A percentile compares a stretch with the other conserved stretches of the same genome.
These are phyloP conservation scores for Teratosphaeria viscida DNA, from an alignment of 2,329 filamentous ascomycete genomes.

Conservation along the genomic window DNA sequence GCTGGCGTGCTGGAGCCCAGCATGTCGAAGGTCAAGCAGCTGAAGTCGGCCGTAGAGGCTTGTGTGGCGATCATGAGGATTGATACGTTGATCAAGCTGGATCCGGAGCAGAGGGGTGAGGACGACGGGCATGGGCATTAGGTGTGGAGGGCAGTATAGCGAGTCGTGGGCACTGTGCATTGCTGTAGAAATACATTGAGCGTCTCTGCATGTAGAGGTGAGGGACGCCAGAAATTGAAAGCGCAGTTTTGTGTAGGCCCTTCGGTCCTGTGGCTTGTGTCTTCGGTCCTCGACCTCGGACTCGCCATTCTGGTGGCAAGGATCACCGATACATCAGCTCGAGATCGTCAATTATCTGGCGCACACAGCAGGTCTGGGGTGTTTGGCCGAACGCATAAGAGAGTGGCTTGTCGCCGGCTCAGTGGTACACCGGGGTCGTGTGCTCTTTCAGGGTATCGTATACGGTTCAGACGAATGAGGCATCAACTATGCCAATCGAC, in stretches of 20 bases:
- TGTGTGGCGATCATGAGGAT: constrained; percentile 99
- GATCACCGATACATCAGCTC: too few relatives aligned
- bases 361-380: too few relatives aligned
- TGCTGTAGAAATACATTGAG: not conserved
- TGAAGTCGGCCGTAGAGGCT: constrained; percentile 97
- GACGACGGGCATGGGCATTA: constrained; percentile 45
- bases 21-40: constrained; percentile 95
- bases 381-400: too few relatives aligned
- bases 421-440: too few relatives aligned
- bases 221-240: not conserved
- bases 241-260: not conserved
- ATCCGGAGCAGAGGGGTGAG: constrained; percentile 76
- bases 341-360: too few relatives aligned
- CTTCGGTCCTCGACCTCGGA: too few relatives aligned
- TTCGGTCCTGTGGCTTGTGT: not conserved
- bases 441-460: too few relatives aligned
- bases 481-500: too few relatives aligned
- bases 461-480: too few relatives aligned
- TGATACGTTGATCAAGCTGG: constrained; percentile 95
- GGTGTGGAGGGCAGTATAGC: not conserved
- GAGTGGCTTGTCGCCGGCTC: too few relatives aligned
- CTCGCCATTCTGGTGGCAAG: too few relatives aligned
- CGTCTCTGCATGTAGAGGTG: not conserved
- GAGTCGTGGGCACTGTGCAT: not conserved
- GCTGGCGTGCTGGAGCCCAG: constrained; percentile 90